phyloP scores from a whole-genome alignment of 768 basidiomycete species.

The Boletus rubescentipes region DNA sequence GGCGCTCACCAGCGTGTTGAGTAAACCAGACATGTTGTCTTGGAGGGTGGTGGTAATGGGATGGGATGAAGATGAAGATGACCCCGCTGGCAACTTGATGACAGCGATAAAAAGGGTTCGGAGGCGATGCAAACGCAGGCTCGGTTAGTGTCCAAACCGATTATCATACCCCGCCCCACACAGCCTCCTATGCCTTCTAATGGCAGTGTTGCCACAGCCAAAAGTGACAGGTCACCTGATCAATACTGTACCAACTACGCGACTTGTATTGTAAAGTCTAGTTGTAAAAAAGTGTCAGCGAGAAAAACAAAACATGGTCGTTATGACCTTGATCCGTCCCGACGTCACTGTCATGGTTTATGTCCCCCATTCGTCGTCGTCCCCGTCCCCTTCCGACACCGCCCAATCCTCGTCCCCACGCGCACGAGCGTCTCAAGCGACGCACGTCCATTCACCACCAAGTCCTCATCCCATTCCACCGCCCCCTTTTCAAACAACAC shows the following conservation, averaged over 20 bases:
- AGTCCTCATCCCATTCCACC: constrained; percentile 90
- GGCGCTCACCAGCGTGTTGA: background rate
- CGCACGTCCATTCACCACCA: constrained; percentile 79
- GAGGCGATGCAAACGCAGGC: constrained; percentile 4
- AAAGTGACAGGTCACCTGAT: background rate
- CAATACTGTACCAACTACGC: background rate
- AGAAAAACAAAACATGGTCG: background rate
- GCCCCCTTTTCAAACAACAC: constrained; percentile 82
- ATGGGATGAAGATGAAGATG: no score
- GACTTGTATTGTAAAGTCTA: background rate
- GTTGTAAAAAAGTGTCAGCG: background rate
- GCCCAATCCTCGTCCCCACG: constrained; percentile 84
- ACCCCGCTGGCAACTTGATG: no score
- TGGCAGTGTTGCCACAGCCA: background rate
- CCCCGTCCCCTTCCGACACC: constrained; percentile 16
- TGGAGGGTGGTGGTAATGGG: background rate
- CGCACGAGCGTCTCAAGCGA: constrained; percentile 89
- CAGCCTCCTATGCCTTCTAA: constrained; percentile 9
- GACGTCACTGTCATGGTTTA: background rate
- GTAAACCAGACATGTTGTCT: constrained; percentile 16
- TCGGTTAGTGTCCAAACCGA: background rate
- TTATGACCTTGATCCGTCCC: background rate
- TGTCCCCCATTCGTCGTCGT: constrained; percentile 6
- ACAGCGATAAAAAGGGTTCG: constrained; percentile 4
- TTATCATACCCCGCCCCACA: background rate